Percentiles rank a stretch among this genome's conserved stretches.
Conservation (phyloP, 1,284 basidiomycete species). For the Cutaneotrichosporon curvatum region DNA sequence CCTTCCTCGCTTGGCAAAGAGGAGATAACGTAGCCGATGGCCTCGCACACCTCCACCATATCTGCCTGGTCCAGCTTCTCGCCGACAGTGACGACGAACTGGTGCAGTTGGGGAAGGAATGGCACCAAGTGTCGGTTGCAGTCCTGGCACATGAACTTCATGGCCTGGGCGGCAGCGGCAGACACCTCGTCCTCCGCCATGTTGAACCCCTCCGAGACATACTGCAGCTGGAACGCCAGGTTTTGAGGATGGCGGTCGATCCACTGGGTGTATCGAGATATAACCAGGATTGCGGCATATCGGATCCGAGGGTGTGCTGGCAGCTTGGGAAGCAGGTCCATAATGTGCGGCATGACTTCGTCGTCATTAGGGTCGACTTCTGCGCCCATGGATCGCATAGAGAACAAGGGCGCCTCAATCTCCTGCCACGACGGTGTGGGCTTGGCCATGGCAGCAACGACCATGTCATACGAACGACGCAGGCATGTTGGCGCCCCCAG, state of each 20-base stretch:
- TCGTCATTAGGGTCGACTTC: slow-evolving; percentile 80
- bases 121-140: slow-evolving; percentile 90
- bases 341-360: slow-evolving; percentile 82
- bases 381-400: slow-evolving; percentile 96
- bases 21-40: slow-evolving; percentile 88
- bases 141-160: slow-evolving; percentile 96
- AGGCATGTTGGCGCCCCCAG: slow-evolving; percentile 83
- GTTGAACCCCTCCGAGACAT: slow-evolving; percentile 87
- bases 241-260: slow-evolving; percentile 83
- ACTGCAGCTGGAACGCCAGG: slow-evolving; percentile 77
- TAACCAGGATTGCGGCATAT: slow-evolving; percentile 90
- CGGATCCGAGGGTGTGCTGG: slow-evolving; percentile 86
- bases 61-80: slow-evolving; percentile 76
- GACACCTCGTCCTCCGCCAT: slow-evolving; percentile 72
- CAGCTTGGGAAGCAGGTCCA: slow-evolving; percentile 85
- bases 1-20: slow-evolving; percentile 78
- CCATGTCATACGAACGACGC: slow-evolving; percentile 69
- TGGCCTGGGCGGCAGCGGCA: slow-evolving; percentile 89
- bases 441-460: slow-evolving; percentile 59
- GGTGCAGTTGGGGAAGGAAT: slow-evolving; percentile 83
- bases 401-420: slow-evolving; percentile 95
- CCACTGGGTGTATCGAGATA: slow-evolving; percentile 97
- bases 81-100: slow-evolving; percentile 74
- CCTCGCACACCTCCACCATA: slow-evolving; percentile 84
- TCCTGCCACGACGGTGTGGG: slow-evolving; percentile 73